A percentile compares a stretch with the other conserved stretches of the same genome.
These are phyloP conservation scores for Pseudozyma tsukubaensis DNA, from an alignment of 1,284 basidiomycete species.

Conservation along the genomic window DNA sequence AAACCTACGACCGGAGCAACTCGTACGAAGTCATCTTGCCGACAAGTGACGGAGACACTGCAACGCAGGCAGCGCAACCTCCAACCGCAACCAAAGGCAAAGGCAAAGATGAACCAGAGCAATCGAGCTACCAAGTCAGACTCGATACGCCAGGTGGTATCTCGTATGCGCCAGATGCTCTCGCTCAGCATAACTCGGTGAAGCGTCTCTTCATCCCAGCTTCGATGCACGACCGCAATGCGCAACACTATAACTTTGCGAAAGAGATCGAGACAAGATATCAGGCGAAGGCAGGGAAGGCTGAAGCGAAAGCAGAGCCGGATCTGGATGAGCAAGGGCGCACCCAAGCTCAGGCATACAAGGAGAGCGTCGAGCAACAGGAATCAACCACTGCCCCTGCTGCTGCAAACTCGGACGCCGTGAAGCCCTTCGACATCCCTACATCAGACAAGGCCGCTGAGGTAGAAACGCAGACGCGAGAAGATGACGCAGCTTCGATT, in stretches of 20 bases:
- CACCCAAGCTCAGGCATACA: constrained; percentile 42
- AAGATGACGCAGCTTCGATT: constrained; percentile 32
- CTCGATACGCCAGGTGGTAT: constrained; percentile 65
- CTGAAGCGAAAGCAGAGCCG: not conserved
- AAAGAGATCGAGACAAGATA: constrained; percentile 42
- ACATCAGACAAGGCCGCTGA: not conserved
- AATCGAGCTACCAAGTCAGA: constrained; percentile 51
- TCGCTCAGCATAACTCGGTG: constrained; percentile 56
- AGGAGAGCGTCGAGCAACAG: constrained; percentile 29
- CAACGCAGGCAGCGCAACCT: constrained; percentile 10
- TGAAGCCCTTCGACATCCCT: constrained; percentile 23
- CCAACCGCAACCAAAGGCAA: not conserved
- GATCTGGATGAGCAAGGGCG: constrained; percentile 26
- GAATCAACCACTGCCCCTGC: not conserved
- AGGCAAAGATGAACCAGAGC: constrained; percentile 17
- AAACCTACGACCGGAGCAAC: constrained; percentile 19
- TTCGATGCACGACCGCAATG: constrained; percentile 25
- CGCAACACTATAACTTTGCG: constrained; percentile 48
- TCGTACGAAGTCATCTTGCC: constrained; percentile 39
- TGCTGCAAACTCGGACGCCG: not conserved
- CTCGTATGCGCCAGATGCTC: constrained; percentile 60
- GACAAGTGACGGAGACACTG: constrained; percentile 28
- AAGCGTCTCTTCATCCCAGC: constrained; percentile 62
- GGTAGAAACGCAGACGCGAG: not conserved
- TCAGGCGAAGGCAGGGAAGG: not conserved